A percentile compares a stretch with the other conserved stretches of the same genome.
These are phyloP conservation scores for Claviceps africana DNA, from an alignment of 2,329 filamentous ascomycete species.

Conservation along the genomic window DNA sequence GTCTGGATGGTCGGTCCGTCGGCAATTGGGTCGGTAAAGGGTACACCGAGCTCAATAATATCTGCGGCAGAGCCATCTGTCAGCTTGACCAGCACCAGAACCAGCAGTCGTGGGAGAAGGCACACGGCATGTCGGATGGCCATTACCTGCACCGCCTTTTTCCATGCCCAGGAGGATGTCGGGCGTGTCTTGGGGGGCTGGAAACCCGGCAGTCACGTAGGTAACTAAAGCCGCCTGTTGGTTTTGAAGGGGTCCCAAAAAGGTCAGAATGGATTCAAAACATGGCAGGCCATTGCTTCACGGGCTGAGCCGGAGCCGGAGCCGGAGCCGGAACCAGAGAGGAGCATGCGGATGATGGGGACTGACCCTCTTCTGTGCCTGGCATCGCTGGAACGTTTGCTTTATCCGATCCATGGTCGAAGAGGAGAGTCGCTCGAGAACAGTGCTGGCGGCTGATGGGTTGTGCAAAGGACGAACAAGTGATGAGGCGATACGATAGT, in stretches of 20 bases:
- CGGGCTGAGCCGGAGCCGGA: not conserved
- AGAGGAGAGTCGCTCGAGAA: not conserved
- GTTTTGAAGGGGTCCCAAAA: slow-evolving; percentile 3
- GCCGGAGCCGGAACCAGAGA: not conserved
- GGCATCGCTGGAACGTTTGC: slow-evolving; percentile 46
- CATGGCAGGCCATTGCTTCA: not conserved
- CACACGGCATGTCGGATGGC: slow-evolving; percentile 1
- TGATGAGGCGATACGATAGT: not conserved
- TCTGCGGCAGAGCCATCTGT: slow-evolving; percentile 31
- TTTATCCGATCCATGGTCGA: slow-evolving; percentile 39
- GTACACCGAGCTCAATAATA: slow-evolving; percentile 87
- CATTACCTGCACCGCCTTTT: slow-evolving; percentile 74
- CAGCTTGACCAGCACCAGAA: not conserved
- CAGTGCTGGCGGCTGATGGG: not conserved
- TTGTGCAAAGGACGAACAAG: not conserved
- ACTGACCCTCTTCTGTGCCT: slow-evolving; percentile 43
- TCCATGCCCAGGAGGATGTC: slow-evolving; percentile 81
- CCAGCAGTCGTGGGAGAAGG: not conserved
- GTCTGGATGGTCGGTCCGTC: slow-evolving; percentile 96
- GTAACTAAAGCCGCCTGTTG: slow-evolving; percentile 70
- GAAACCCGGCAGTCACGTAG: slow-evolving; percentile 92
- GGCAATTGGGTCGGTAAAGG: slow-evolving; percentile 95
- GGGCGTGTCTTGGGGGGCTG: slow-evolving; percentile 66
- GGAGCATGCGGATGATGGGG: slow-evolving; percentile 16
- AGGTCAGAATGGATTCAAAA: not conserved